phyloP scores from a whole-genome alignment of 768 basidiomycete species.

The Ephemerocybe angulata region DNA sequence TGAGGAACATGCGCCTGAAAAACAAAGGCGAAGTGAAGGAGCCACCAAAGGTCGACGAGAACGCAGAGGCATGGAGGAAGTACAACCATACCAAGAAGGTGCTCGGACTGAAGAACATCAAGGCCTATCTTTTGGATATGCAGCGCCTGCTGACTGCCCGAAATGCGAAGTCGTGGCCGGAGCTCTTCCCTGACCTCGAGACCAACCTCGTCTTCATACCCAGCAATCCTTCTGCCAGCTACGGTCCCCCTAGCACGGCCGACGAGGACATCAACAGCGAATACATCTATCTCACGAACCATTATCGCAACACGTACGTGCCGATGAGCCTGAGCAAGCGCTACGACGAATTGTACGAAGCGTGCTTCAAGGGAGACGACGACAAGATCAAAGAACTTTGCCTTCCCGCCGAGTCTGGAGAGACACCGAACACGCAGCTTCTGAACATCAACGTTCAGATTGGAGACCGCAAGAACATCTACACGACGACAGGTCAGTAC shows the following conservation, averaged over 20 bases:
- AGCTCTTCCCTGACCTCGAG: conserved; percentile 30
- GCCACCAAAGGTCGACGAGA: not conserved
- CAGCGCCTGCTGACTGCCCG: conserved; percentile 28
- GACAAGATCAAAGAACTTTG: conserved; percentile 50
- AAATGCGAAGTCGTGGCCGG: conserved; percentile 42
- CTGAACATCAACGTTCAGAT: conserved; percentile 40
- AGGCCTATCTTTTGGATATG: conserved; percentile 32
- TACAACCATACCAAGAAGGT: conserved; percentile 10
- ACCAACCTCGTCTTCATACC: conserved; percentile 8
- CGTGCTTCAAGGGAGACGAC: conserved; percentile 51
- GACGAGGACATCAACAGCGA: not conserved
- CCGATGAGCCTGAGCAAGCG: conserved; percentile 29
- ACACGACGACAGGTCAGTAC: too few species aligned
- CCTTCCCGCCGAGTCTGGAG: conserved; percentile 36
- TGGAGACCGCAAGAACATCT: conserved; percentile 13
- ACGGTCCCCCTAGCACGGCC: not conserved
- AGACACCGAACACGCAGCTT: conserved; percentile 27
- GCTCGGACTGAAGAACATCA: conserved; percentile 22
- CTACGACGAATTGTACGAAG: conserved; percentile 57
- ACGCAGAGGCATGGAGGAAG: conserved; percentile 7
- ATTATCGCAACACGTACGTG: conserved; percentile 26
- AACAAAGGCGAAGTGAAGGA: not conserved
- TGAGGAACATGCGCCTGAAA: conserved; percentile 1
- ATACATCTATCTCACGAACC: conserved; percentile 13
- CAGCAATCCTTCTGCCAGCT: not conserved